Base-by-base conservation (phyloP, 805 yeast genomes). In the Sungouiella blattae region DNA sequence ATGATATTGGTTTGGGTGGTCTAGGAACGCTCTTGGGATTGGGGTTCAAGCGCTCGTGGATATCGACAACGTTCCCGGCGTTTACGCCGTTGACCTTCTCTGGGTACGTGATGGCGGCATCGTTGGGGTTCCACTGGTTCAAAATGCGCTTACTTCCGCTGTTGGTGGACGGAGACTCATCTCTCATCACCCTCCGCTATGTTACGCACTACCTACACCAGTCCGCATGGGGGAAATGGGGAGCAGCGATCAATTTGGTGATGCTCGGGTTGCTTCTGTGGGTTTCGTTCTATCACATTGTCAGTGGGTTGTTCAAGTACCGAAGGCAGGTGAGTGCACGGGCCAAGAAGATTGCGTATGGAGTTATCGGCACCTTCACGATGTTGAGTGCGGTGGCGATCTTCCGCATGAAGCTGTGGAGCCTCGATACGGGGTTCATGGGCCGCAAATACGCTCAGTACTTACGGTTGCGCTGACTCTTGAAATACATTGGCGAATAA, bases 151-250 rank as follows among this genome's bases (percentile, higher is more conserved):
- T 68, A 4, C 60, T 63, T 0, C 88, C 91, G 0, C 18, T 64
- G n/a, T 12, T 48, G 2, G 61, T 77, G 1, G 84, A 80, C 39
- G 88, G 87, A 1, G 91, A 83, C 53, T 73, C 82, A 3, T 69
- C 80, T 1, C 58, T 73, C 36, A 56, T 84, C 14, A 69, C 62
- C 28, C 56, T 84, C 28, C 71, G 73, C 6, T 82, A 67, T 47
- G 62, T 83, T 7, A 46, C 78, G 14, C 52, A 47, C 32, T 47
- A 47, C 26, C 42, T 47, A 18, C 36, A 32, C 18, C 44, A 33
- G 13, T 35, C 42, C 3, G 28, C 18, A 18, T 43, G 42, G 18
- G 52, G 52, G 13, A 18, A 21, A 11, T 13, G 24, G n/a, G 42
- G 47, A n/a, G 36, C 37, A 8, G 31, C 34, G 13, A 12, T 43